phyloP scores from a whole-genome alignment of 257 asterid genomes.

The Solanum pinnatisectum region DNA sequence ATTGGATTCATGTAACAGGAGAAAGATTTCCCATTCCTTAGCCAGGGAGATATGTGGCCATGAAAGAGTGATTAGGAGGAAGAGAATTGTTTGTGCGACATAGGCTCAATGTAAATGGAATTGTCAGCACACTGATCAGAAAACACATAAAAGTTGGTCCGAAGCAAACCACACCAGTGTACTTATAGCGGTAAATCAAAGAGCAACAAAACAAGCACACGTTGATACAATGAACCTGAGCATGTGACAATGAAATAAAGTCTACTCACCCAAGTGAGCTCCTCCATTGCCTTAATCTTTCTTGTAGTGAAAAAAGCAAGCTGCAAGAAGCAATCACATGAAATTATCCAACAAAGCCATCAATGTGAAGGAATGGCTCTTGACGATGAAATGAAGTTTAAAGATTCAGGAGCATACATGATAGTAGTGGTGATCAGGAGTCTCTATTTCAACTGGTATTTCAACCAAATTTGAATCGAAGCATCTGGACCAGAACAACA shows the following conservation, averaged over 20 bases:
- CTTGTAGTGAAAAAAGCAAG: conserved; percentile 81
- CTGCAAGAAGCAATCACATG: conserved; percentile 36
- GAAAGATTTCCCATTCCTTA: background rate
- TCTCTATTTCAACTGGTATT: conserved; percentile 86
- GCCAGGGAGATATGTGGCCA: background rate
- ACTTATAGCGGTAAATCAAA: background rate
- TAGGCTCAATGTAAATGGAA: background rate
- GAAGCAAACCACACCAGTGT: background rate
- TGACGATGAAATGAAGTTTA: background rate
- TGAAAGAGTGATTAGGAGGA: background rate
- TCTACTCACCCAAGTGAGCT: conserved; percentile 83
- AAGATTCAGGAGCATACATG: conserved; percentile 33
- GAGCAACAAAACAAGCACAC: background rate
- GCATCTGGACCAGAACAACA: conserved; percentile 39
- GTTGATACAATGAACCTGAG: background rate
- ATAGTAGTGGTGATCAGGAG: conserved; percentile 81
- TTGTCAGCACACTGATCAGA: background rate
- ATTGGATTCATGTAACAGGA: background rate
- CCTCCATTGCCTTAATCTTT: conserved; percentile 80
- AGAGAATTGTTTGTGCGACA: background rate
- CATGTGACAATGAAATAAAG: background rate
- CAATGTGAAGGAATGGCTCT: conserved; percentile 5
- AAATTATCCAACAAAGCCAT: background rate
- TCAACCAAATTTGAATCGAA: conserved; percentile 74
- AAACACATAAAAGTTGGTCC: background rate